Evolutionary conservation across 305 asterid genomes (phyloP), one percentile per base, ranked within the genome.

Genomic region (Solanum hybrid): DNA sequence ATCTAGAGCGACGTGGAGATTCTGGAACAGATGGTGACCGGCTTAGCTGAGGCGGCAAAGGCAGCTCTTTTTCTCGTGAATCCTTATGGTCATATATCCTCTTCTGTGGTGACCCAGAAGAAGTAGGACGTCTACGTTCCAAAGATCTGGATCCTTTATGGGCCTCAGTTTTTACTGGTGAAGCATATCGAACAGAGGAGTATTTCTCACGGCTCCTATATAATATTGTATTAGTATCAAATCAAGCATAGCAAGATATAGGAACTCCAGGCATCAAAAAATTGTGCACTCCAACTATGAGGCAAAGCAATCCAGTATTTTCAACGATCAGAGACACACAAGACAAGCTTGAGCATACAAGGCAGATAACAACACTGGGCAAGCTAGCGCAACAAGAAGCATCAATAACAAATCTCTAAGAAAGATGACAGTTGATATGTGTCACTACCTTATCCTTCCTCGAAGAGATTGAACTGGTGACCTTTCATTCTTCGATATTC

Each of bases 31-130:
- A 76, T 32, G 91, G 82, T 73, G 56, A 72, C 81, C 27, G 34
- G 86, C 80, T 87, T 38, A 86, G 88, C 81, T 73, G 90, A 88
- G 89, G 89, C 71, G 85, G 79, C 60, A 96, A 93, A 91, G 94
- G 92, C 81, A 93, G 88, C 16, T 86, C 92, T 86, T 93, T 92
- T 89, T 93, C 92, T 90, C 10, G 94, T 87, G 90, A 86, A 89
- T 90, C 91, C 89, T 91, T 90, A 82, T n/a, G 93, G 78, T 90
- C 93, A 91, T 90, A 89, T 40, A 86, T 42, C 87, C 93, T 97
- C 92, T 95, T 94, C 91, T 88, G 97, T 1, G 96, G 95, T 78
- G 98, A 94, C 92, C 96, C 92, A 91, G 92, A 86, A 85, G 95
- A 91, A 77, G 91, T 92, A 89, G 91, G 89, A 24, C 93, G 92